These are phyloP conservation scores for Botrytis byssoidea DNA, from an alignment of 2,329 filamentous ascomycete genomes.

Conservation along the genomic window DNA sequence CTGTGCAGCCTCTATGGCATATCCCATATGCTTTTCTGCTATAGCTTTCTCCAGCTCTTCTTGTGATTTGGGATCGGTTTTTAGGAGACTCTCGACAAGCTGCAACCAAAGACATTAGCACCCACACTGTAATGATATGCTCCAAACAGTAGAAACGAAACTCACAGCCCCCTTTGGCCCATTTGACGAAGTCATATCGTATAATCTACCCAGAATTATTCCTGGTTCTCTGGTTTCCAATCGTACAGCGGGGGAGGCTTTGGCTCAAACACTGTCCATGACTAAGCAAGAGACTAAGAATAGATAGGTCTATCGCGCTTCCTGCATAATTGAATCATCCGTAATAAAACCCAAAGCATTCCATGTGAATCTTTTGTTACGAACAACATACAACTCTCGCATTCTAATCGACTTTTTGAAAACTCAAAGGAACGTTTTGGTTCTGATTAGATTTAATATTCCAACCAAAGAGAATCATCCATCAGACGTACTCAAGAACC, in stretches of 20 bases:
- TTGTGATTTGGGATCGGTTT: constrained; percentile 54
- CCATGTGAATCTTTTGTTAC: constrained; percentile 16
- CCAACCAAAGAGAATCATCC: not conserved
- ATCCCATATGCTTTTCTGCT: constrained; percentile 43
- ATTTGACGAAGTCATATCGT: constrained; percentile 18
- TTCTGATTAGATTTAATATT: not conserved
- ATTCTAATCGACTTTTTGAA: not conserved
- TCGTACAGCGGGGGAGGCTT: not conserved
- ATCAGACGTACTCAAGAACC: not conserved
- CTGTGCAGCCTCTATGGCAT: constrained; percentile 41
- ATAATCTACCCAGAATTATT: not conserved
- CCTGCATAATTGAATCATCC: constrained; percentile 8
- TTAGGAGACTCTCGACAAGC: constrained; percentile 33
- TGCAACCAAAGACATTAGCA: constrained; percentile 24
- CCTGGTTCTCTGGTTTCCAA: not conserved
- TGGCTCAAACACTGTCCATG: not conserved
- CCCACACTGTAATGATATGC: constrained; percentile 42
- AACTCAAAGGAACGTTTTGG: not conserved
- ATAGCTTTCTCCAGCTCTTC: constrained; percentile 58
- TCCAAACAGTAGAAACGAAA: not conserved
- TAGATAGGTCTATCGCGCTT: not conserved
- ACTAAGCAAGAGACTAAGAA: constrained; percentile 6
- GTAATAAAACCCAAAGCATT: constrained; percentile 5
- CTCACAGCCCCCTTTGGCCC: constrained; percentile 16
- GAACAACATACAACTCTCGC: not conserved